These are phyloP conservation scores for Dipteronia sinensis DNA, from an alignment of 345 rosid genomes.

Conservation along the genomic window DNA sequence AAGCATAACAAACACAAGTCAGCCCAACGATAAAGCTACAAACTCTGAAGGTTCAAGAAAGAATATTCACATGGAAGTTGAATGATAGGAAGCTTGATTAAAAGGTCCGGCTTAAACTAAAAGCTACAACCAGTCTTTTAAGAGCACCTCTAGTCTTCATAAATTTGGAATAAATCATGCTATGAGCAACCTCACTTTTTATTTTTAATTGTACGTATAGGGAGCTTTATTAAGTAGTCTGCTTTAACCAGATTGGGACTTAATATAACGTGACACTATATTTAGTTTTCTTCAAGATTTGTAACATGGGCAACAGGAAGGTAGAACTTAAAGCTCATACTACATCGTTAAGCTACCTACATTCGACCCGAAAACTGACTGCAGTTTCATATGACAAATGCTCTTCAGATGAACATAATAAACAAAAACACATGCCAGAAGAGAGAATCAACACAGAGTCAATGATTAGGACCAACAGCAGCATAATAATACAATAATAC, in stretches of 20 bases:
- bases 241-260: neutral
- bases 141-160: neutral
- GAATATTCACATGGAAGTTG: neutral
- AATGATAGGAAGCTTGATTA: neutral
- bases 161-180: neutral
- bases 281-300: slow-evolving; percentile 4
- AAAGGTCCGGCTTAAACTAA: neutral
- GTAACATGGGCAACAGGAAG: neutral
- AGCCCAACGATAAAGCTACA: neutral
- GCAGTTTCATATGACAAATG: slow-evolving; percentile 9
- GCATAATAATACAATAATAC: slow-evolving; percentile 10
- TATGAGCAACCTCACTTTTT: neutral
- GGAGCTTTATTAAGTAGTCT: neutral
- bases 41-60: neutral
- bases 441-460: neutral
- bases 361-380: neutral
- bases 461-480: neutral
- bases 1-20: neutral
- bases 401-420: neutral
- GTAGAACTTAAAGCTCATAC: neutral
- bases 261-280: neutral
- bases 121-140: neutral
- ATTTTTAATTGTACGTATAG: neutral
- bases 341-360: neutral
- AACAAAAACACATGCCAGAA: neutral